Base-by-base conservation (phyloP, 164 flowering plant species). In the Platanus orientalis region DNA sequence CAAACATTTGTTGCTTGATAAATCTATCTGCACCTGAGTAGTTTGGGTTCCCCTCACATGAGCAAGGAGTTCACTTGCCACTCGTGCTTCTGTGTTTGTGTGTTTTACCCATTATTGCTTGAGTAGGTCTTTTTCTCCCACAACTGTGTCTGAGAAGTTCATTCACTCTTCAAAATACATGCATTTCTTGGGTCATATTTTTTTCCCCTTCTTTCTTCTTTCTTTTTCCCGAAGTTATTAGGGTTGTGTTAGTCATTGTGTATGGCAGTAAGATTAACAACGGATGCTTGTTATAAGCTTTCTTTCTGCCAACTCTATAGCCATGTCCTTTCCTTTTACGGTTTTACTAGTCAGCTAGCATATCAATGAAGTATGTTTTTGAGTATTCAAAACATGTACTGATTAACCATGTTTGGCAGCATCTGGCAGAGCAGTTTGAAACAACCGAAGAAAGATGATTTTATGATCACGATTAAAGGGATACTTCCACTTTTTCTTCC, bases 351-450 rank as follows among this genome's bases (percentile, higher is more conserved):
- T 24, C n/a, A n/a, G n/a, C n/a, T 16, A 19, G 11, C 45, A 14
- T 39, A 14, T 36, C 12, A n/a, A n/a, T n/a, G n/a, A 7, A 1
- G n/a, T 36, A 10, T 1, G 12, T 7, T 36, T 10, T 36, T 14
- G 1, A 36, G 23, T 61, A 48, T 6, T 19, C 24, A 20, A 23
- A 51, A n/a, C n/a, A 42, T 42, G 7, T 58, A 60, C 23, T 70
- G 56, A 55, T 60, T 20, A 0, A 34, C 51, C n/a, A n/a, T 82
- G 80, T 83, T 71, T n/a, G n/a, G n/a, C n/a, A n/a, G n/a, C n/a
- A 63, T 77, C 54, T 78, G 79, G 80, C 77, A 66, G 69, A 78
- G 66, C 57, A 72, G 67, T 65, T 59, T 76, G 56, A 69, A 68
- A 42, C 79, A 72, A 62, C 56, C 69, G 39, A 72, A 71, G 28